A percentile compares a stretch with the other conserved stretches of the same genome.
Evolutionary conservation across 768 basidiomycete genomes (phyloP).

Genomic region (Favolaschia claudopus): DNA sequence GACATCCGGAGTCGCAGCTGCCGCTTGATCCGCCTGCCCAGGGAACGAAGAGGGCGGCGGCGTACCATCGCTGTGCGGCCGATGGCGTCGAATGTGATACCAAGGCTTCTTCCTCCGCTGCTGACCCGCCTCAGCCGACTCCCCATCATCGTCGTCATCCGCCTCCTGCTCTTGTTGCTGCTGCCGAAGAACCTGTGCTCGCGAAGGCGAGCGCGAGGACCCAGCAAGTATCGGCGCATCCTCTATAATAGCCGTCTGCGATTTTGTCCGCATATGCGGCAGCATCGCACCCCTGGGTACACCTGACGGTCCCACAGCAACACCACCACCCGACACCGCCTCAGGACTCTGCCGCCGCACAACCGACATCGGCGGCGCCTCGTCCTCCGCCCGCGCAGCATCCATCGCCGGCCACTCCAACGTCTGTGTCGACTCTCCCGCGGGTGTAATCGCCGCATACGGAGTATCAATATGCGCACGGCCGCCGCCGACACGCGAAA

Average conservation of each 20-base stretch:
- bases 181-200: slow-evolving; percentile 8
- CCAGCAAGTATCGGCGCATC: slow-evolving; percentile 48
- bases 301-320: slow-evolving; percentile 28
- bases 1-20: slow-evolving; percentile 38
- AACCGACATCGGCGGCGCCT: slow-evolving; percentile 58
- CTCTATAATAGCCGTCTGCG: slow-evolving; percentile 88
- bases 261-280: slow-evolving; percentile 76
- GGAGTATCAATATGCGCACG: slow-evolving; percentile 86
- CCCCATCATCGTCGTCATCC: slow-evolving; percentile 47
- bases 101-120: slow-evolving; percentile 73
- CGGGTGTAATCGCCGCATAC: slow-evolving; percentile 56
- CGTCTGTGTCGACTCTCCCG: slow-evolving; percentile 19
- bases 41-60: slow-evolving; percentile 31
- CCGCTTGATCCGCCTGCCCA: slow-evolving; percentile 45
- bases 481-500: slow-evolving; percentile 89
- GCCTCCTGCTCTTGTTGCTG: slow-evolving; percentile 2
- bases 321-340: slow-evolving; percentile 13
- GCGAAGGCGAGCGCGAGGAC: slow-evolving; percentile 23
- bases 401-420: slow-evolving; percentile 36
- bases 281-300: slow-evolving; percentile 72
- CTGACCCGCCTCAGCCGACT: slow-evolving; percentile 46
- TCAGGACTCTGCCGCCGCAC: slow-evolving; percentile 48
- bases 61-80: slow-evolving; percentile 65
- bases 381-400: slow-evolving; percentile 39
- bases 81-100: slow-evolving; percentile 68